phyloP scores from a whole-genome alignment of 805 yeast genomes.

The Nakazawaea ernobii region DNA sequence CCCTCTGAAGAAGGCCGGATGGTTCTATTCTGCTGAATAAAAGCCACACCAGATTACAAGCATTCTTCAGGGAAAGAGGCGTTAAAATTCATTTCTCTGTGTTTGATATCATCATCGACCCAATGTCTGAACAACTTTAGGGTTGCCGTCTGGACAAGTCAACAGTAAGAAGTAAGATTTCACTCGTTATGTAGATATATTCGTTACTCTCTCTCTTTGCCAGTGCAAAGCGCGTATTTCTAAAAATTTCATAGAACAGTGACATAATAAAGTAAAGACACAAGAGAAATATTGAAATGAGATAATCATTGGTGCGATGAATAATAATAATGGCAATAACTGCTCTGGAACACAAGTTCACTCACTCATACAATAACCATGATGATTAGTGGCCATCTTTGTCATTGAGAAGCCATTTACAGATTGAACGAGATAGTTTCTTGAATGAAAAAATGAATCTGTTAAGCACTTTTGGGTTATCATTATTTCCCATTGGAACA shows the following conservation, averaged over 20 bases:
- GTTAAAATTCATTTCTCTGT: too few relatives aligned
- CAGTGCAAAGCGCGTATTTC: background rate
- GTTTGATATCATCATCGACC: too few relatives aligned
- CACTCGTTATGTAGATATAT: too few relatives aligned
- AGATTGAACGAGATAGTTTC: constrained; percentile 19
- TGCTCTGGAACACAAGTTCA: background rate
- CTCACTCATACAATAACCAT: constrained; percentile 22
- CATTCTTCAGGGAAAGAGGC: too few relatives aligned
- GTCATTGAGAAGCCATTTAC: constrained; percentile 25
- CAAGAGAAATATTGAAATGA: background rate
- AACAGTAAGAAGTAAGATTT: too few relatives aligned
- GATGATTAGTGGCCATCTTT: constrained; percentile 29
- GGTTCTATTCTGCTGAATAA: too few relatives aligned
- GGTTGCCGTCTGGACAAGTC: too few relatives aligned
- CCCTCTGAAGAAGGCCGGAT: too few relatives aligned
- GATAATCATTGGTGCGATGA: too few relatives aligned
- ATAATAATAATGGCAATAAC: background rate
- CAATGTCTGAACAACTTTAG: too few relatives aligned
- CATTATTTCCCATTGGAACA: constrained; percentile 30
- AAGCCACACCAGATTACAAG: too few relatives aligned
- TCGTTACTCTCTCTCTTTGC: too few relatives aligned
- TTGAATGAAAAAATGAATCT: constrained; percentile 23
- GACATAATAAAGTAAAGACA: background rate
- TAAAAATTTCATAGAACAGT: background rate
- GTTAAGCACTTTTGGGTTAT: constrained; percentile 27